Evolutionary conservation across 2,329 filamentous ascomycete genomes (phyloP), one percentile per base, ranked within the genome.

Genomic region (Pseudodiploospora longispora): DNA sequence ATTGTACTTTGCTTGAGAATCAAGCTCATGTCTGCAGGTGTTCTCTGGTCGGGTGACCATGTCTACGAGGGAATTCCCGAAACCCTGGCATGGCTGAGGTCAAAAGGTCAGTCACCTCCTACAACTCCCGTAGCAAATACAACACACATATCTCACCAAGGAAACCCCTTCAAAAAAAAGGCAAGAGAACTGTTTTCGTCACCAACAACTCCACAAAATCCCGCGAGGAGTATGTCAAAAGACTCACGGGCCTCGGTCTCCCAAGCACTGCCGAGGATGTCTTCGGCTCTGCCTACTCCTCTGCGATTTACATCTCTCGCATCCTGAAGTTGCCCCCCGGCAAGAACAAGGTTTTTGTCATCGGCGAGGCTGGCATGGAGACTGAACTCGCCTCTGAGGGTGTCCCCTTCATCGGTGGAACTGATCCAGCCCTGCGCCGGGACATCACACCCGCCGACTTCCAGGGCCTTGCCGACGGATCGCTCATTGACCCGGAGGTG

Each of bases 161-260:
- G 19, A 19, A 19, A 19, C 28, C 27, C 35, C 5, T 10, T 50
- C 42, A 27, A 31, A 30, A 35, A 41, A 29, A 42, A 93, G 90
- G 87, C 60, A 98, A 98, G 67, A 84, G 84, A 61, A 77, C 93
- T 31, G 82, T 98, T 43, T 98, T 98, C 61, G 93, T 98, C 42
- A 98, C 93, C 35, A 98, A 98, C 71, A 98, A 98, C 71, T 96
- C 89, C 59, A 97, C 93, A 46, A 98, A 98, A 64, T 95, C 91
- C 8, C 85, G 93, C 45, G 72, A 78, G 40, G 89, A 96, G 62
- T 98, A 98, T 68, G 83, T 85, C 63, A 88, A 91, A 71, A 98
- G 97, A 61, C 83, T 98, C 48, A 80, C 85, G 38, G 70, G 70
- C 43, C 76, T 96, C 61, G 85, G 85, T 38, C 95, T 98, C 56